Base-by-base conservation (phyloP, 176 grass and related monocot species). In the Carex scoparia region DNA sequence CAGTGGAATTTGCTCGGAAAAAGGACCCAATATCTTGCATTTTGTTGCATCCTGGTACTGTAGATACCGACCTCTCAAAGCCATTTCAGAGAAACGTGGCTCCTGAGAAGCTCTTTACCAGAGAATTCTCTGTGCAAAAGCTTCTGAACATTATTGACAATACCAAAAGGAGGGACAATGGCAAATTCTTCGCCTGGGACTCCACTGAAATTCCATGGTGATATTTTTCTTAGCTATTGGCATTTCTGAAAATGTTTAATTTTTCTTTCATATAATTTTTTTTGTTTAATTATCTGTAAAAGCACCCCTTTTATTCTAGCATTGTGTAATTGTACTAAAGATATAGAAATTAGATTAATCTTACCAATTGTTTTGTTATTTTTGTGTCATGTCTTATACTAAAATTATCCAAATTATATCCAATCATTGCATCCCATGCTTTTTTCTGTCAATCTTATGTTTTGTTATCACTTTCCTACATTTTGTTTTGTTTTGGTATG, bases 161-260 rank as follows among this genome's bases (percentile, higher is more conserved):
- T 9, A 84, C 80, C 84, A 98, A 88, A 73, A 90, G 71, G 60
- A 91, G 84, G 3, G 91, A 94, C 49, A 98, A 92, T 6, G 92
- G 95, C 32, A 98, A 92, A 83, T 98, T 98, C 76, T 98, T 98
- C 28, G 93, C 93, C 12, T 94, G 95, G 95, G 93, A 98, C 49
- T 92, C 90, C 32, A 89, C 87, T 65, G 91, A 93, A 90, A 98
- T 93, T 30, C 92, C 92, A 56, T 91, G 87, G 92, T 94, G 66
- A 86, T 80, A 46, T 55, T 42, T 80, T 28, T 37, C 38, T 63
- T 55, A 42, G 56, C 4, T 59, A 31, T 33, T 57, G 13, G 23
- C 28, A 46, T 57, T 63, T 64, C n/a, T 81, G 4, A 48, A 81
- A 81, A 81, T 48, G 35, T 81, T 65, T 81, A 48, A 27, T 64